These are phyloP conservation scores for Tremellales sp. DNA, from an alignment of 1,284 basidiomycete genomes.

Conservation along the genomic window DNA sequence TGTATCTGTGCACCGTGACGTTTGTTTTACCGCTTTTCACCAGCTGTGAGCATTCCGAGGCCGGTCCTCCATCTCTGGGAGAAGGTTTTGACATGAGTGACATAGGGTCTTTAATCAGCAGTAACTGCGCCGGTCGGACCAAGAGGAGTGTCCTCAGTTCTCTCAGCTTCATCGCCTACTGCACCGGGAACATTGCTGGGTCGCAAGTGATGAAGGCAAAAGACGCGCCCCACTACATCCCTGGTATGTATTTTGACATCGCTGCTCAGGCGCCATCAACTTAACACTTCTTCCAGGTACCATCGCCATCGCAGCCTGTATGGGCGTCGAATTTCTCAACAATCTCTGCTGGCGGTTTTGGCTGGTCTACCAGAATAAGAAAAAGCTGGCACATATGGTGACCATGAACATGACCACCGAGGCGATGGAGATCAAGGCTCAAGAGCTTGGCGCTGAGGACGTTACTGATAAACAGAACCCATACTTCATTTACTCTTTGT, in stretches of 20 bases:
- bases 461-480: slow-evolving; percentile 27
- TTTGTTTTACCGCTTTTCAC: slow-evolving; percentile 4
- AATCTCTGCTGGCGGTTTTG: slow-evolving; percentile 24
- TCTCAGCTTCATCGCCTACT: slow-evolving; percentile 37
- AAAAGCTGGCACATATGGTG: slow-evolving; percentile 8
- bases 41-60: slow-evolving; percentile 32
- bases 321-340: slow-evolving; percentile 19
- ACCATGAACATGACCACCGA: slow-evolving; percentile 15
- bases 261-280: no score
- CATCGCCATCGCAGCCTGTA: slow-evolving; percentile 26
- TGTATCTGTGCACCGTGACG: slow-evolving; percentile 32
- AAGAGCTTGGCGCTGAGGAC: slow-evolving; percentile 26
- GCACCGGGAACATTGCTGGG: slow-evolving; percentile 23
- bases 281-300: no score
- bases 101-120: slow-evolving; percentile 35
- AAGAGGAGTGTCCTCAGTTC: slow-evolving; percentile 35
- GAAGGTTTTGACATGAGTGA: no score
- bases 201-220: slow-evolving; percentile 34
- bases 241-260: no score
- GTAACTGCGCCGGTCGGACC: slow-evolving; percentile 39
- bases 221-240: slow-evolving; percentile 38
- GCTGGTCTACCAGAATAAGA: slow-evolving; percentile 21
- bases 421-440: slow-evolving; percentile 20
- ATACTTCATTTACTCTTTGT: slow-evolving; percentile 18
- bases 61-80: slow-evolving; percentile 29